These are phyloP conservation scores for Cercospora sojina DNA, from an alignment of 2,329 filamentous ascomycete species.

Conservation along the genomic window DNA sequence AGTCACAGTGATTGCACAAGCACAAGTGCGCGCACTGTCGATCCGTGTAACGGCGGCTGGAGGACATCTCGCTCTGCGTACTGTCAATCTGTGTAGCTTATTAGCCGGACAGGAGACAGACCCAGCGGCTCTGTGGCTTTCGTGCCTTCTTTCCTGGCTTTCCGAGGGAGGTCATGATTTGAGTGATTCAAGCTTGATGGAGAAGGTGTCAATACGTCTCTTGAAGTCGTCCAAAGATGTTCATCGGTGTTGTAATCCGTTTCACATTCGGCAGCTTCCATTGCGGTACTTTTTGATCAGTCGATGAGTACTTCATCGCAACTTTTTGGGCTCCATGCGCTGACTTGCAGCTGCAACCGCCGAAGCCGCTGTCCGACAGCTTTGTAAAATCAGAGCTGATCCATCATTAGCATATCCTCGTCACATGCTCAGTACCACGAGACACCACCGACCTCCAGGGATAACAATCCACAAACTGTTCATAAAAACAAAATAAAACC, in stretches of 20 bases:
- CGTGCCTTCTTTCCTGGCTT: background rate
- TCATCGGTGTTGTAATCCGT: background rate
- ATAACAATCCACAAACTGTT: slow-evolving; percentile 67
- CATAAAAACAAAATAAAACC: slow-evolving; percentile 64
- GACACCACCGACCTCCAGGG: slow-evolving; percentile 51
- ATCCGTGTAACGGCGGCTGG: background rate
- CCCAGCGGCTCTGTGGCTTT: background rate
- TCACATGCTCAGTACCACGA: background rate
- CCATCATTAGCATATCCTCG: slow-evolving; percentile 13
- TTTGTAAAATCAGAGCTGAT: slow-evolving; percentile 34
- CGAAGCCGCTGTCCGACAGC: slow-evolving; percentile 25
- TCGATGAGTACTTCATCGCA: slow-evolving; percentile 4
- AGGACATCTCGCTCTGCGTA: background rate
- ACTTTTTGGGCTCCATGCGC: slow-evolving; percentile 31
- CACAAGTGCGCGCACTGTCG: background rate
- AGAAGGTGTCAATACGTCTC: background rate
- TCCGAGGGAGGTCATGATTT: background rate
- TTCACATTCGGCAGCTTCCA: background rate
- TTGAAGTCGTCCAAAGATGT: background rate
- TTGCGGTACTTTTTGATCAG: background rate
- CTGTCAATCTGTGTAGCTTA: background rate
- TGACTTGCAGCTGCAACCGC: slow-evolving; percentile 29
- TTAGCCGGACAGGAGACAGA: background rate
- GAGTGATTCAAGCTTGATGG: background rate
- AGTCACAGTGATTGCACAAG: background rate